Percentiles rank a stretch among this genome's conserved stretches.
phyloP scores from a whole-genome alignment of 768 basidiomycete species.

The Mrakia frigida region DNA sequence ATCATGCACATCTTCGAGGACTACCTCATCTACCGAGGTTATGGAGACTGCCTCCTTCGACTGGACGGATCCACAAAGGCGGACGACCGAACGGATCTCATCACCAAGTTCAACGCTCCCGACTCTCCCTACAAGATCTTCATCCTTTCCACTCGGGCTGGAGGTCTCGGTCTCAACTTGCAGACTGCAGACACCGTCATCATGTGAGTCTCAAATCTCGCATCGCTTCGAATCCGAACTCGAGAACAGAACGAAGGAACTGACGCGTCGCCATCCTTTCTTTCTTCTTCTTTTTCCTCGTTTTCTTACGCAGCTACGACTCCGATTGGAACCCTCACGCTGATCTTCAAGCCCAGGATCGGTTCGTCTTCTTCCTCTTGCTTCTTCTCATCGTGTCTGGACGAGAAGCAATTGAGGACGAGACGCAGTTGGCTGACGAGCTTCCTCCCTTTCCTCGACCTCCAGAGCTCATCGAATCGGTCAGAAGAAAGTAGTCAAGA shows the following conservation, averaged over 20 bases:
- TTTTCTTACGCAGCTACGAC: no score
- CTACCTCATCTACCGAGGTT: constrained; percentile 79
- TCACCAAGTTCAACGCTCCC: constrained; percentile 82
- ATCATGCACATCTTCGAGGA: constrained; percentile 99
- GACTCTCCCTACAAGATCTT: constrained; percentile 83
- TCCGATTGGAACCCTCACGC: no score
- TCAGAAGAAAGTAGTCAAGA: constrained; percentile 95
- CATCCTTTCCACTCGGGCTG: constrained; percentile 87
- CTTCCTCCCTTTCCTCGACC: no score
- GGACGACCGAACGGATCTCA: constrained; percentile 65
- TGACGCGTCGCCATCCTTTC: constrained; percentile 49
- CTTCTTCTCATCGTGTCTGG: not conserved
- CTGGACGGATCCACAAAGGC: constrained; percentile 96
- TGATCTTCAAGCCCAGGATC: not conserved
- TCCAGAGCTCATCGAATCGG: constrained; percentile 88
- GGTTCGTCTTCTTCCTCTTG: not conserved
- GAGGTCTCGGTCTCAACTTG: constrained; percentile 87
- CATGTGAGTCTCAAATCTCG: constrained; percentile 47
- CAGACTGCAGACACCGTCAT: constrained; percentile 96
- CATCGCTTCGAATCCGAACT: constrained; percentile 44
- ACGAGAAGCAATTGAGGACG: no score
- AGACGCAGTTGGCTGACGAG: no score
- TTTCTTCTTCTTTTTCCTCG: not conserved
- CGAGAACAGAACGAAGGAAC: constrained; percentile 98
- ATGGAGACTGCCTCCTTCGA: constrained; percentile 66